Percentiles rank a stretch among this genome's conserved stretches.
These are phyloP conservation scores for Haemoproteus tartakovskyi DNA, from an alignment of 169 alveolate species.

Conservation along the genomic window DNA sequence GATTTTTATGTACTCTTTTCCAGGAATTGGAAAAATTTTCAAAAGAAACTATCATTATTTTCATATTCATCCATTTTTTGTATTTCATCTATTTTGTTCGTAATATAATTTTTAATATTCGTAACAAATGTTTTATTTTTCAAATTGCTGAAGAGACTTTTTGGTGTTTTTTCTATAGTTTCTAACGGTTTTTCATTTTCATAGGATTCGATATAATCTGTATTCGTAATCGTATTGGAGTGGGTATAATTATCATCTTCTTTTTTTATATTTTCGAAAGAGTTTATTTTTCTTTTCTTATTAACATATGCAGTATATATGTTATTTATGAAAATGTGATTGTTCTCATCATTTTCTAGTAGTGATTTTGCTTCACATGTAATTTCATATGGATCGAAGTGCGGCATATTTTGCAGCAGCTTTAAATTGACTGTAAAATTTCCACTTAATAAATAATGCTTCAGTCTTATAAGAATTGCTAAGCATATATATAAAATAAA, in stretches of 20 bases:
- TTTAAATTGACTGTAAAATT: slow-evolving; percentile 57
- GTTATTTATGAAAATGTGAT: slow-evolving; percentile 20
- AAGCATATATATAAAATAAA: slow-evolving; percentile 61
- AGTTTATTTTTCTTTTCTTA: slow-evolving; percentile 31
- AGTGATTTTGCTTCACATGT: slow-evolving; percentile 51
- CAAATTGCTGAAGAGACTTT: slow-evolving; percentile 2
- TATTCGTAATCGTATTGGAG: too few species aligned
- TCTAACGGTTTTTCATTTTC: too few species aligned
- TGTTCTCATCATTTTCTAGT: slow-evolving; percentile 28
- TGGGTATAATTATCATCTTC: too few species aligned
- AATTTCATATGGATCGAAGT: slow-evolving; percentile 61
- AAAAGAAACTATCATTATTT: neutral
- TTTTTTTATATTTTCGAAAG: slow-evolving; percentile 7
- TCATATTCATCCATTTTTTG: neutral
- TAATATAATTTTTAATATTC: slow-evolving; percentile 51
- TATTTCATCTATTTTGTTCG: slow-evolving; percentile 29
- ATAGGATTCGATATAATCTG: too few species aligned
- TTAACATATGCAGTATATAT: slow-evolving; percentile 22
- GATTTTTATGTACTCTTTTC: too few species aligned
- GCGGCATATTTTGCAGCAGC: slow-evolving; percentile 64
- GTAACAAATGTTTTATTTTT: slow-evolving; percentile 31
- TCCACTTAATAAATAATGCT: slow-evolving; percentile 41
- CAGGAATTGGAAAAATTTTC: too few species aligned
- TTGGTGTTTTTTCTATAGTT: neutral
- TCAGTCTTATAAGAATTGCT: slow-evolving; percentile 43